A percentile compares a stretch with the other conserved stretches of the same genome.
phyloP scores from a whole-genome alignment of 2,329 filamentous ascomycete genomes.

The Apiospora saccharicola region DNA sequence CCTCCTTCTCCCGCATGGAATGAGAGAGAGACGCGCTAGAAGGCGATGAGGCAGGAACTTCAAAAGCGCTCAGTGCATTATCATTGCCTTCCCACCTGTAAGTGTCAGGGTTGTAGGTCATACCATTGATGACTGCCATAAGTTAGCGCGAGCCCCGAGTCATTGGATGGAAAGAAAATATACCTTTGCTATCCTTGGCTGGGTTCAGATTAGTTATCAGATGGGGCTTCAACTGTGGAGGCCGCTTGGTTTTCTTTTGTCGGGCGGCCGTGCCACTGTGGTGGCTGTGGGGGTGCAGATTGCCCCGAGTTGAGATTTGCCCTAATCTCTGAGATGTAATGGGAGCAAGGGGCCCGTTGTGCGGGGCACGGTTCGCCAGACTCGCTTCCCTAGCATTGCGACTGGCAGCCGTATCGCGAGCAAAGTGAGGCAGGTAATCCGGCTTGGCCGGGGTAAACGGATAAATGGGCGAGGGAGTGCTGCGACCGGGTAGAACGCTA shows the following conservation, averaged over 20 bases:
- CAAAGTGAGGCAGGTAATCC: constrained; percentile 67
- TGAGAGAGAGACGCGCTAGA: constrained; percentile 56
- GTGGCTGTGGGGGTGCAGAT: constrained; percentile 51
- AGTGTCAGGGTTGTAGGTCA: constrained; percentile 90
- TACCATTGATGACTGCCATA: constrained; percentile 76
- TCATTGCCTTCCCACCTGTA: constrained; percentile 98
- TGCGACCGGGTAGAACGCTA: constrained; percentile 61
- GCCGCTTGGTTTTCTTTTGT: constrained; percentile 64
- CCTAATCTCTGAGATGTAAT: constrained; percentile 62
- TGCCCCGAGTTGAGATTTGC: constrained; percentile 59
- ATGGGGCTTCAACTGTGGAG: constrained; percentile 76
- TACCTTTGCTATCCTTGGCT: constrained; percentile 82
- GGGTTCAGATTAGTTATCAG: constrained; percentile 85
- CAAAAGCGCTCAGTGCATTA: constrained; percentile 81
- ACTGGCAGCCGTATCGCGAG: constrained; percentile 70
- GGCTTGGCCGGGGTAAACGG: constrained; percentile 65
- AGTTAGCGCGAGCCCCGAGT: constrained; percentile 9
- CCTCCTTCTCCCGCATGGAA: constrained; percentile 62
- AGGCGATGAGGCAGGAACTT: constrained; percentile 65
- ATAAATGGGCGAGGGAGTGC: constrained; percentile 59
- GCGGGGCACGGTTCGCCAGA: constrained; percentile 65
- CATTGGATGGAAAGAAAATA: constrained; percentile 44
- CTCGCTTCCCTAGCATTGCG: constrained; percentile 70
- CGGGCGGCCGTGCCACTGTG: constrained; percentile 49
- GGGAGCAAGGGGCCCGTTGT: constrained; percentile 60